phyloP scores from a whole-genome alignment of 1,139 yeast genomes.

The Geotrichum macrosporum region DNA sequence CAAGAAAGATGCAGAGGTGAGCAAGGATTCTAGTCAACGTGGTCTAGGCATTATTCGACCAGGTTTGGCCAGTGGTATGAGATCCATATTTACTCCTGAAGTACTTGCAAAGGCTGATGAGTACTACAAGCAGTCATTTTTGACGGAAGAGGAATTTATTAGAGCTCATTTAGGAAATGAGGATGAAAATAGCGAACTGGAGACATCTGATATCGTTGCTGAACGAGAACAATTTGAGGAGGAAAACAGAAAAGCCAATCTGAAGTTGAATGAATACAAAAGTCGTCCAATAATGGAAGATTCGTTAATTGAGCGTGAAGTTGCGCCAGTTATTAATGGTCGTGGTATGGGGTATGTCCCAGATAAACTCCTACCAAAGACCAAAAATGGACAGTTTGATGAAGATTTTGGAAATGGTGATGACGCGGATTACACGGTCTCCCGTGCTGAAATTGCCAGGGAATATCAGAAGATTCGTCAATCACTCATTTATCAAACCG shows the following conservation, averaged over 20 bases:
- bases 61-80: slow-evolving; percentile 16
- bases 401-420: slow-evolving; percentile 24
- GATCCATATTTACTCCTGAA: slow-evolving; percentile 20
- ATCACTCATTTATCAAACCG: slow-evolving; percentile 46
- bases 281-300: slow-evolving; percentile 25
- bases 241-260: slow-evolving; percentile 14
- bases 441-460: slow-evolving; percentile 40
- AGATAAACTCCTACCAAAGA: slow-evolving; percentile 12
- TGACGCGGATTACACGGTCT: slow-evolving; percentile 21
- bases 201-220: slow-evolving; percentile 1
- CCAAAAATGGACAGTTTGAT: slow-evolving; percentile 21
- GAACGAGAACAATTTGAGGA: slow-evolving; percentile 8
- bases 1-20: neutral
- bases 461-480: slow-evolving; percentile 59
- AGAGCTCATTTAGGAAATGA: slow-evolving; percentile 26
- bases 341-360: slow-evolving; percentile 19
- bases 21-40: neutral
- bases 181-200: slow-evolving; percentile 20
- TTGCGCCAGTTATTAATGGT: slow-evolving; percentile 17
- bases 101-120: slow-evolving; percentile 30
- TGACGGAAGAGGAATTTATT: slow-evolving; percentile 38
- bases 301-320: slow-evolving; percentile 25
- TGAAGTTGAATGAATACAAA: slow-evolving; percentile 9
- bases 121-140: slow-evolving; percentile 32
- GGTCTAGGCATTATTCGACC: slow-evolving; percentile 6